A percentile compares a stretch with the other conserved stretches of the same genome.
These are phyloP conservation scores for Mallotus repandus DNA, from an alignment of 441 rosid species.

Conservation along the genomic window DNA sequence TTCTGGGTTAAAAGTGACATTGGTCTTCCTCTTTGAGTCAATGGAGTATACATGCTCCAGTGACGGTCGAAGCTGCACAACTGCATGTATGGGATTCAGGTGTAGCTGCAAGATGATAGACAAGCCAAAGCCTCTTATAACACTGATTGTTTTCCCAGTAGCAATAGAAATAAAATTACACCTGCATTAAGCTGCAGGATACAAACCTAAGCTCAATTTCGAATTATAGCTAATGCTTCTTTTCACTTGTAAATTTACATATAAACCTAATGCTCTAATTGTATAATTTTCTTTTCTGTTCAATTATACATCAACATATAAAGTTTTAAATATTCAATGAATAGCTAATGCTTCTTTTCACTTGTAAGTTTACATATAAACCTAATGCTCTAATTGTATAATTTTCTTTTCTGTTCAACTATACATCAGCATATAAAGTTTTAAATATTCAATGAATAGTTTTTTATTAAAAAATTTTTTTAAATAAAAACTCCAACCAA, in stretches of 20 bases:
- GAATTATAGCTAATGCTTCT: neutral
- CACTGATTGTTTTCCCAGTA: neutral
- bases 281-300: too few species aligned
- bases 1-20: conserved; percentile 32
- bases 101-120: conserved; percentile 59
- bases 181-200: conserved; percentile 1
- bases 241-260: too few species aligned
- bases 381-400: too few species aligned
- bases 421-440: too few species aligned
- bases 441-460: too few species aligned
- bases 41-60: conserved; percentile 39
- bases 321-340: too few species aligned
- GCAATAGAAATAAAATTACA: conserved; percentile 7
- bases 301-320: too few species aligned
- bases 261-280: too few species aligned
- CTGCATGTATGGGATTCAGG: conserved; percentile 82
- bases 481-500: too few species aligned
- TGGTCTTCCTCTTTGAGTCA: conserved; percentile 46
- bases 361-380: too few species aligned
- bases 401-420: too few species aligned
- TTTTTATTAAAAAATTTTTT: too few species aligned
- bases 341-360: neutral
- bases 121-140: conserved; percentile 19
- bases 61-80: conserved; percentile 85
- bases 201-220: neutral